Evolutionary conservation across 345 rosid genomes (phyloP).

Genomic region (Acer negundo): DNA sequence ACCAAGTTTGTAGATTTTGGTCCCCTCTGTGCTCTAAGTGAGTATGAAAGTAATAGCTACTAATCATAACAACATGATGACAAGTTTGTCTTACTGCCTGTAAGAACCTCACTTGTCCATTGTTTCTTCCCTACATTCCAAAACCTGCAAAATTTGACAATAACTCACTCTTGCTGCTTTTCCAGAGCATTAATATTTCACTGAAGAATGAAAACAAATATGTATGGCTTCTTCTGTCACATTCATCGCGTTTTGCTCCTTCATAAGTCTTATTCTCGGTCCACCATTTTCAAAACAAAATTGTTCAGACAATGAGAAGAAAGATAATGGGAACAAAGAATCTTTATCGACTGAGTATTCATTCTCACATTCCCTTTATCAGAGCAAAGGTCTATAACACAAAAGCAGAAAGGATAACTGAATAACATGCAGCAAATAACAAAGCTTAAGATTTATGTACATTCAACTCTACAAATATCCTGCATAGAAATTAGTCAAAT

Average conservation of each 20-base stretch:
- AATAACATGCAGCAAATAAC: too few relatives aligned
- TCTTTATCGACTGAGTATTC: slow-evolving; percentile 8
- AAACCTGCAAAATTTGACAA: not conserved
- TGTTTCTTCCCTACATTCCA: slow-evolving; percentile 16
- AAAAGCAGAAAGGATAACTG: not conserved
- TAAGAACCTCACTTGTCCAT: slow-evolving; percentile 22
- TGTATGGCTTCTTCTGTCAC: slow-evolving; percentile 22
- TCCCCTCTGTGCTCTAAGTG: slow-evolving; percentile 18
- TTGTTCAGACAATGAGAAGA: slow-evolving; percentile 1
- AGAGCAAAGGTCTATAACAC: not conserved
- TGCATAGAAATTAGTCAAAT: too few relatives aligned
- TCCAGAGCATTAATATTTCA: not conserved
- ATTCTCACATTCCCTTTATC: slow-evolving; percentile 1
- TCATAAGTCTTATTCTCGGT: slow-evolving; percentile 29
- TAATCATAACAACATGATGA: slow-evolving; percentile 52
- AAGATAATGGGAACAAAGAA: too few relatives aligned
- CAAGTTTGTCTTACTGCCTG: slow-evolving; percentile 36
- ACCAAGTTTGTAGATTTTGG: not conserved
- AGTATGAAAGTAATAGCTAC: slow-evolving; percentile 30
- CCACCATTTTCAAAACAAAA: not conserved
- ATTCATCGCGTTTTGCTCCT: slow-evolving; percentile 38
- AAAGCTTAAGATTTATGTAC: too few relatives aligned
- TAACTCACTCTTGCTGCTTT: slow-evolving; percentile 5
- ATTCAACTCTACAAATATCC: not conserved
- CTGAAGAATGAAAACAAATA: slow-evolving; percentile 11